Base-by-base conservation (phyloP, 768 basidiomycete species). In the Mycena kentingensis region DNA sequence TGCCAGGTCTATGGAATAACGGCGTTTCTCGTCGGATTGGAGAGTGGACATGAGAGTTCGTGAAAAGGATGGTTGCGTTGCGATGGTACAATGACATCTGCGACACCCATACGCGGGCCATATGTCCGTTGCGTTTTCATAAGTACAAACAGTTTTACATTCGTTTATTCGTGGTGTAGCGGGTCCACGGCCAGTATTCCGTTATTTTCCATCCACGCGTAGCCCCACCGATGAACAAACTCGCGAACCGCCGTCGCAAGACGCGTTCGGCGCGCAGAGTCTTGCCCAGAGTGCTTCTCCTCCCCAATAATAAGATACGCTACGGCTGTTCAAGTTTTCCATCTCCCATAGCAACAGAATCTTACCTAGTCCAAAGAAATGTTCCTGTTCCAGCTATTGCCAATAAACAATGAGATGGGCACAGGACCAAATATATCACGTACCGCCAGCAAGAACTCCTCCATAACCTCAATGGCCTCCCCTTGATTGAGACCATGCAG, bases 281-380 rank as follows among this genome's bases (percentile, higher is more conserved):
- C 93, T 64, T 95, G 92, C 2, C 90, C 95, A 1, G 91, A 93
- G 67, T 98, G 96, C 69, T 94, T 96, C 69, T 96, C 92, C 72
- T 98, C 93, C 18, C 97, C 96, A 5, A 98, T 91, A 37, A 99
- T 78, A 18, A 92, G 73, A 66, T 89, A 99, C 5, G 90, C 93
- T 89, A 28, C 28, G 39, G n/a, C 58, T 29, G 60, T 50, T 22
- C n/a, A n/a, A 57, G 36, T 52, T 43, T 32, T 39, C 31, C 32
- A 21, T 37, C 34, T 42, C 31, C 28, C 29, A 15, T 39, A 21
- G 2, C 57, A 27, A 31, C 5, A 37, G 41, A 39, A 16, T 70
- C 81, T 60, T 56, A 90, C 90, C 87, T 50, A 97, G 73, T 6
- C 95, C 96, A 64, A 87, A 84, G 72, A 85, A 96, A 65, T 87